Evolutionary conservation across 2,329 filamentous ascomycete genomes (phyloP), one percentile per base, ranked within the genome.

Genomic region (Sarocladiaceae sp.): DNA sequence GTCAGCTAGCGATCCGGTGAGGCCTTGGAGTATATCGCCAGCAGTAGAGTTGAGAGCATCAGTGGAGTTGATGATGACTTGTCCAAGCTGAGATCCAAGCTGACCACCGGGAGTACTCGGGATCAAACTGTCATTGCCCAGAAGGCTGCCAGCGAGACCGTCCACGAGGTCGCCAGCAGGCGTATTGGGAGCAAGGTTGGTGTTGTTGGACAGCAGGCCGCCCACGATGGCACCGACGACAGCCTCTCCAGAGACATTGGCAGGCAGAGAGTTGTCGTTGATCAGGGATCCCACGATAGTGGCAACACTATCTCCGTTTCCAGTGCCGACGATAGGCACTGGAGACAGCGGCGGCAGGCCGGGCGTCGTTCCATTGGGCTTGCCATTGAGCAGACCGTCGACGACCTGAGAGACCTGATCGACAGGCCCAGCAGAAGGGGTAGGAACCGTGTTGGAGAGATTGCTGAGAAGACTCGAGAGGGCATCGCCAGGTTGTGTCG

Each of bases 401-500:
- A 41, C 13, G 10, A 41, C 23, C 7, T 41, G 19, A 3, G 37
- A n/a, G n/a, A n/a, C n/a, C n/a, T n/a, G n/a, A n/a, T n/a, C n/a
- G n/a, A n/a, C n/a, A n/a, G n/a, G n/a, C n/a, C n/a, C n/a, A n/a
- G n/a, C n/a, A n/a, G n/a, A n/a, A n/a, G n/a, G n/a, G n/a, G n/a
- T n/a, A n/a, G n/a, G n/a, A n/a, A n/a, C n/a, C n/a, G n/a, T n/a
- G n/a, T n/a, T 11, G n/a, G 16, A 5, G 6, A 41, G 11, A 16
- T 15, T 41, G 23, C 29, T 41, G 37, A 41, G 37, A 9, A 41
- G 37, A 16, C 12, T 29, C 23, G 18, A 21, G 15, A 41, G 18
- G 10, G 37, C 37, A 41, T 41, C 37, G 20, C 37, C 37, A 10
- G 37, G 37, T 16, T 19, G 37, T 18, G 37, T 41, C n/a, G n/a